Evolutionary conservation across 306 rosid genomes (phyloP), one percentile per base, ranked within the genome.

Genomic region (Lathyrus sativus): DNA sequence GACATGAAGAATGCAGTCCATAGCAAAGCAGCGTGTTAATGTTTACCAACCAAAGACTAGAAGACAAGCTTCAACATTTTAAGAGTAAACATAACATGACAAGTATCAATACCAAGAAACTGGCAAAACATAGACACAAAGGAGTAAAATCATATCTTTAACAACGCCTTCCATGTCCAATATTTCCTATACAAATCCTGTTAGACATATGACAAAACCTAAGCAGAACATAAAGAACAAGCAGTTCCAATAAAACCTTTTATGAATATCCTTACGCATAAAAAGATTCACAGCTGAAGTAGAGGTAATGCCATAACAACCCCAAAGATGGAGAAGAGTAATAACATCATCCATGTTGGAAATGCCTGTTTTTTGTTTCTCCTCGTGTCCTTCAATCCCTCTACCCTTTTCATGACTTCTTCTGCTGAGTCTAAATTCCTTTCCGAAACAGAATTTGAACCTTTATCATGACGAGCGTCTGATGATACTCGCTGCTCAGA

Each of bases 271-370:
- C 78, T 71, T 46, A 39, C 18, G 18, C 67, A 17, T 62, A 62
- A 56, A 56, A 56, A 72, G 75, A 62, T 66, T 48, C 81, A 93
- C 45, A 88, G 91, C 85, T 93, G 99, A 74, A 93, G 96, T 65
- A 93, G 81, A 31, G 99, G 99, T 70, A 93, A 79, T 4, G 99
- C 95, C 99, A 93, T 93, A 58, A 93, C 87, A 58, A 93, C 75
- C 51, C 99, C 97, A 55, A 90, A 90, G 76, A 88, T 76, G 68
- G 99, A 93, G 78, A 93, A 66, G 29, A 93, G 90, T 78, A 93
- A 71, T 35, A 93, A 71, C 91, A 90, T 73, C 96, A 93, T 68
- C 99, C 99, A 93, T 5, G 96, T 84, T 9, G 97, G 99, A 68
- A 90, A 79, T n/a, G 89, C 63, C 49, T 85, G 85, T 74, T 73